Conservation (phyloP, 257 asterid genomes). For the Eustoma russellianum region DNA sequence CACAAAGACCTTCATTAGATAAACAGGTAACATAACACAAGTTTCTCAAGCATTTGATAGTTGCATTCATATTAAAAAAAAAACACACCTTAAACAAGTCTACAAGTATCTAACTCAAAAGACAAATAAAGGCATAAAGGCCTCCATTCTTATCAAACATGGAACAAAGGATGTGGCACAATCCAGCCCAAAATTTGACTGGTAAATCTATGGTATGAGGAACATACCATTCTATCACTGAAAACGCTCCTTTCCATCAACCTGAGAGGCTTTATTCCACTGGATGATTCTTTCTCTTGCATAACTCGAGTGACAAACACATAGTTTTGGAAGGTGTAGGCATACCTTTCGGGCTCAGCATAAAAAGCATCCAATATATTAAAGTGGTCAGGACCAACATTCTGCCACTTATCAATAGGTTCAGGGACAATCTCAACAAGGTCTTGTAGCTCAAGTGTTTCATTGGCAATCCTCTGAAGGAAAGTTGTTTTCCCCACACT, state of each 20-base stretch:
- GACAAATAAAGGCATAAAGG: no score
- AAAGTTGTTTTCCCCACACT: slow-evolving; percentile 95
- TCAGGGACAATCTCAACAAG: slow-evolving; percentile 94
- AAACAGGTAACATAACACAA: not conserved
- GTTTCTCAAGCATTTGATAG: not conserved
- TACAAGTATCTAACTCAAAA: no score
- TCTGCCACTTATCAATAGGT: slow-evolving; percentile 92
- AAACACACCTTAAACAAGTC: no score
- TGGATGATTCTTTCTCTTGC: slow-evolving; percentile 90
- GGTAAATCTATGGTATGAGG: not conserved
- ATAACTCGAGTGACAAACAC: slow-evolving; percentile 85
- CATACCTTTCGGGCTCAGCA: slow-evolving; percentile 89
- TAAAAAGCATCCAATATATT: slow-evolving; percentile 88
- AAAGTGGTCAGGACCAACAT: slow-evolving; percentile 78
- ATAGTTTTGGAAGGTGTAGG: slow-evolving; percentile 92
- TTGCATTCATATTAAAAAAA: not conserved
- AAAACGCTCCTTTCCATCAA: slow-evolving; percentile 96
- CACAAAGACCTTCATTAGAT: slow-evolving; percentile 66
- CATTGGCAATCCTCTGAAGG: slow-evolving; percentile 86
- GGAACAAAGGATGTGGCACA: no score
- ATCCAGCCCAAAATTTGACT: no score
- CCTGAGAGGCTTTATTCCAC: slow-evolving; percentile 78
- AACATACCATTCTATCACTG: slow-evolving; percentile 86
- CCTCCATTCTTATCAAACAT: no score
- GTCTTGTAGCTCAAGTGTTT: slow-evolving; percentile 85